A percentile compares a stretch with the other conserved stretches of the same genome.
phyloP scores from a whole-genome alignment of 257 asterid species.

The Solanum rostratum region DNA sequence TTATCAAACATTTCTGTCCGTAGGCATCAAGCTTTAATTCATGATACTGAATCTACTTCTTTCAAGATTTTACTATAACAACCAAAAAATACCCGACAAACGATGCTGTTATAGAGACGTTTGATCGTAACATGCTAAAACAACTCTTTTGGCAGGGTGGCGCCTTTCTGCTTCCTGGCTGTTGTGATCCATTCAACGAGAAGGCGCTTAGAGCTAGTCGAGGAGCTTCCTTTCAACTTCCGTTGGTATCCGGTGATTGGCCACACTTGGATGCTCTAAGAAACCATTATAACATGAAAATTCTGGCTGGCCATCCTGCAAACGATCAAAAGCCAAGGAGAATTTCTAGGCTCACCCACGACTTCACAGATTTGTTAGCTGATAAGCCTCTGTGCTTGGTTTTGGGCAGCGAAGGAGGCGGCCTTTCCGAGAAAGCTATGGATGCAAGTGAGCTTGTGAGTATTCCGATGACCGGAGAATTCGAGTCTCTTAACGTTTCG shows the following conservation, averaged over 20 bases:
- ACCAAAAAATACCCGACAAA: background rate
- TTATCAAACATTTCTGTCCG: background rate
- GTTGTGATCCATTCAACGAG: slow-evolving; percentile 98
- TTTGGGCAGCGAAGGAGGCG: slow-evolving; percentile 86
- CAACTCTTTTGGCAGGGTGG: slow-evolving; percentile 44
- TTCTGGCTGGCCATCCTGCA: slow-evolving; percentile 81
- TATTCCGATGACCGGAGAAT: slow-evolving; percentile 84
- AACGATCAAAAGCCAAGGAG: slow-evolving; percentile 14
- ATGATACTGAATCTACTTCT: too few species aligned
- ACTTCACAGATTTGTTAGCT: slow-evolving; percentile 40
- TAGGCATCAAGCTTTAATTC: background rate
- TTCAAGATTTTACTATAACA: background rate
- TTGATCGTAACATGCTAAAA: background rate
- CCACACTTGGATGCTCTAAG: slow-evolving; percentile 27
- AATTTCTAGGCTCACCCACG: slow-evolving; percentile 32
- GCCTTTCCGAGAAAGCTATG: slow-evolving; percentile 52
- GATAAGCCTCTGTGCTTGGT: slow-evolving; percentile 54
- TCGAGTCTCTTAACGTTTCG: slow-evolving; percentile 89
- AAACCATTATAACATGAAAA: slow-evolving; percentile 42
- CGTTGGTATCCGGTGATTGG: slow-evolving; percentile 75
- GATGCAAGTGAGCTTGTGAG: slow-evolving; percentile 56
- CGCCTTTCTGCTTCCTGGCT: slow-evolving; percentile 73
- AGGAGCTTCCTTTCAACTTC: slow-evolving; percentile 90
- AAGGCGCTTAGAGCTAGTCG: slow-evolving; percentile 87
- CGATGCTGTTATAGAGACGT: background rate